Evolutionary conservation across 148 eudicot genomes (phyloP).

Genomic region (Spergularia bocconei): DNA sequence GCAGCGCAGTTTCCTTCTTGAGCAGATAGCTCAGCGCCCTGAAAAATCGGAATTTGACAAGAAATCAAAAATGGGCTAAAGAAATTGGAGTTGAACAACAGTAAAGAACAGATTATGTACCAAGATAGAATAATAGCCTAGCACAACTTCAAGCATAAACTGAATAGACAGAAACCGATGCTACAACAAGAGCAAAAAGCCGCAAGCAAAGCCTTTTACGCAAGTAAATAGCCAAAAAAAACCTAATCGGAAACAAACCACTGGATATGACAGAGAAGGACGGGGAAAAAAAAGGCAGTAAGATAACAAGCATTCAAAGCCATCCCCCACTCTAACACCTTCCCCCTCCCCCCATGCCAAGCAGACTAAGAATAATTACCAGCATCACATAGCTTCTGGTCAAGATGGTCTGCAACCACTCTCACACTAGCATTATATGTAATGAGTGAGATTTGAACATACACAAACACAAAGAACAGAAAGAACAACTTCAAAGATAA

Average conservation of each 20-base stretch:
- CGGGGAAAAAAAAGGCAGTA: too few relatives aligned
- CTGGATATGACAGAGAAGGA: neutral
- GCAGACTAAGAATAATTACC: too few relatives aligned
- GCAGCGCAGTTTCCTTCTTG: conserved; percentile 90
- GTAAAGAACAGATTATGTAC: neutral
- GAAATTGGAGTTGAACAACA: neutral
- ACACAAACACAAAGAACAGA: too few relatives aligned
- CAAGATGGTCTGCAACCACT: too few relatives aligned
- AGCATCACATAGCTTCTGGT: too few relatives aligned
- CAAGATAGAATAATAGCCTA: neutral
- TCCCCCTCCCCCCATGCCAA: too few relatives aligned
- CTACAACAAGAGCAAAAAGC: neutral
- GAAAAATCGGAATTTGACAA: conserved; percentile 12
- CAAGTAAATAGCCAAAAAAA: neutral
- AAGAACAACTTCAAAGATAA: too few relatives aligned
- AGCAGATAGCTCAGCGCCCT: conserved; percentile 92
- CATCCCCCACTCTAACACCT: too few relatives aligned
- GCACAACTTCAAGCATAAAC: neutral
- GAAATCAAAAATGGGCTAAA: neutral
- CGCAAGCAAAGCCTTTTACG: neutral
- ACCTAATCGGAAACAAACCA: neutral
- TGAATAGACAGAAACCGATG: neutral
- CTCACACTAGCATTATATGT: too few relatives aligned
- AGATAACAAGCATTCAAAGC: too few relatives aligned
- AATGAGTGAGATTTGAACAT: too few relatives aligned